Evolutionary conservation across 2,329 filamentous ascomycete genomes (phyloP).

Genomic region (Ophiosphaerella narmari): DNA sequence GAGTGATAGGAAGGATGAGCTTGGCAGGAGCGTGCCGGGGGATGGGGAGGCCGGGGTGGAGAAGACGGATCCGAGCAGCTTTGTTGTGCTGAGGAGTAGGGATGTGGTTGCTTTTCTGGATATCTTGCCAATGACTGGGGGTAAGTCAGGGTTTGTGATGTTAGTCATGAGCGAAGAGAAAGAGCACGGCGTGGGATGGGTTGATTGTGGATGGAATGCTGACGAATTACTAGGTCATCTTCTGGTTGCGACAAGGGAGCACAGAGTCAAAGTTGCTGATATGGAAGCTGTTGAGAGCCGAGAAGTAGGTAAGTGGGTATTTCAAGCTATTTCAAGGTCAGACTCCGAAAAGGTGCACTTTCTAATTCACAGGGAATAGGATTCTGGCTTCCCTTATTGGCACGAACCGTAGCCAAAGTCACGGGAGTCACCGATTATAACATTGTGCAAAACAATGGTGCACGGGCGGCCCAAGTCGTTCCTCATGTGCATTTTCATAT

Average conservation of each 20-base stretch:
- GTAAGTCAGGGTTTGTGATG: slow-evolving; percentile 41
- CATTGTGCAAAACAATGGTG: slow-evolving; percentile 91
- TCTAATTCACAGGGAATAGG: slow-evolving; percentile 29
- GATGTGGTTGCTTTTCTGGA: slow-evolving; percentile 86
- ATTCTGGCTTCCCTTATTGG: slow-evolving; percentile 70
- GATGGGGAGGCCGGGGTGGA: slow-evolving; percentile 30
- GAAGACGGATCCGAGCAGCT: slow-evolving; percentile 47
- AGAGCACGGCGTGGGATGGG: background rate
- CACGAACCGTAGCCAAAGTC: slow-evolving; percentile 69
- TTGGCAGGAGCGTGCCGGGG: slow-evolving; percentile 27
- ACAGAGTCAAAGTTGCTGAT: slow-evolving; percentile 78
- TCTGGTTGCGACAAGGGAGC: slow-evolving; percentile 76
- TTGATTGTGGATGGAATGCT: background rate
- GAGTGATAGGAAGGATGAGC: slow-evolving; percentile 10
- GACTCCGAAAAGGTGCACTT: too few relatives aligned
- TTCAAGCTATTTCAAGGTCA: background rate
- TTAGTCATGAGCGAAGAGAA: background rate
- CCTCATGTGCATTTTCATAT: slow-evolving; percentile 94
- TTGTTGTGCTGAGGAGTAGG: slow-evolving; percentile 77
- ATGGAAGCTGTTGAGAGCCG: slow-evolving; percentile 66
- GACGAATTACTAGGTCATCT: slow-evolving; percentile 60
- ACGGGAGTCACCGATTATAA: slow-evolving; percentile 87
- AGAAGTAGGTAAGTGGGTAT: slow-evolving; percentile 62
- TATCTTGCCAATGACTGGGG: slow-evolving; percentile 82
- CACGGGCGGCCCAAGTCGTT: slow-evolving; percentile 87